Evolutionary conservation across 495 filamentous ascomycete genomes (phyloP), one percentile per base, ranked within the genome.

Genomic region (Aspergillus bridgeri): DNA sequence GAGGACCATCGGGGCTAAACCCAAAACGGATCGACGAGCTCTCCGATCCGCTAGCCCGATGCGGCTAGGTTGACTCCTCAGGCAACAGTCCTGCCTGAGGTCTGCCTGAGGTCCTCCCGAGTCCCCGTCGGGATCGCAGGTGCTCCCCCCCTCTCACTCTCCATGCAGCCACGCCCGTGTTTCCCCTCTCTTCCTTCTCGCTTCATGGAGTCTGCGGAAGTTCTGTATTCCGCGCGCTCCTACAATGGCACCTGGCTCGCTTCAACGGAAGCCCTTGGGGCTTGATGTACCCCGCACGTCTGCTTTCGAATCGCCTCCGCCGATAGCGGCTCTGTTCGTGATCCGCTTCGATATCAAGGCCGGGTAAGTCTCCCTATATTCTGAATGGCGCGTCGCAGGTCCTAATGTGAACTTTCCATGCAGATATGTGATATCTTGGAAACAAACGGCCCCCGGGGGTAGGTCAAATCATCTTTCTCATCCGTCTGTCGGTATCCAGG

Each of bases 281-380:
- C 67, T 76, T 51, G 72, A 75, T 53, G 56, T 73, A 52, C 66
- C 72, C 57, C 71, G 69, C 58, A 62, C 66, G 51, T 44, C 67
- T 54, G 68, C 61, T 6, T 18, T 72, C 54, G 76, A 79, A 51
- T 72, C 72, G 60, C 76, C 75, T 18, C 90, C 90, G 53, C 85
- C 86, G 55, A 86, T 95, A 64, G 86, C 83, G 24, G 90, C 90
- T n/a, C 75, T 92, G 46, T 95, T 95, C 75, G 79, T 92, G 51
- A 90, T 93, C 66, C 81, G 85, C 66, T 95, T 95, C 76, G 90
- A 95, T 67, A 88, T 89, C 69, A 89, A 90, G 68, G 83, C 88
- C 66, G 90, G 90, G 74, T 94, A 83, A 71, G 75, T 61, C 23
- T 51, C 57, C 19, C 6, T 51, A 53, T 53, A 56, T 55, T 17